Percentiles rank a stretch among this genome's conserved stretches.
Evolutionary conservation across 2,329 filamentous ascomycete genomes (phyloP).

Genomic region (Blastomyces silverae): DNA sequence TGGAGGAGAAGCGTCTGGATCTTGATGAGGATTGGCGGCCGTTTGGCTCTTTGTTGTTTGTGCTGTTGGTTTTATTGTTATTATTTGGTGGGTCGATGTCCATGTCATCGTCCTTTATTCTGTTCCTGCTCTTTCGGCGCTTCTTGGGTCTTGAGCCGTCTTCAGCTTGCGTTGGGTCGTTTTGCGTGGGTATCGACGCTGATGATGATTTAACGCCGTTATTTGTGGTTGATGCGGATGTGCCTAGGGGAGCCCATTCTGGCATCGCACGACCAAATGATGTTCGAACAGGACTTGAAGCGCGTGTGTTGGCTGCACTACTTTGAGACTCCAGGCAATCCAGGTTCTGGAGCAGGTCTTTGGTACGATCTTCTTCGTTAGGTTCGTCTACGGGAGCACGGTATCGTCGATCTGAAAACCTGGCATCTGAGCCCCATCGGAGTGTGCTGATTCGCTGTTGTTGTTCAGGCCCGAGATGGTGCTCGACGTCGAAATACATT

Average conservation of each 20-base stretch:
- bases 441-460: slow-evolving; percentile 42
- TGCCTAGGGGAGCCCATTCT: slow-evolving; percentile 11
- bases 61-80: background rate
- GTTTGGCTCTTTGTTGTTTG: background rate
- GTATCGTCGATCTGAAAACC: slow-evolving; percentile 57
- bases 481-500: slow-evolving; percentile 34
- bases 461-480: slow-evolving; percentile 31
- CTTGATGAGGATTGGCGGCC: slow-evolving; percentile 5
- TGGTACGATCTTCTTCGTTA: slow-evolving; percentile 52
- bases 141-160: slow-evolving; percentile 40
- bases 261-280: slow-evolving; percentile 11
- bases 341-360: slow-evolving; percentile 51
- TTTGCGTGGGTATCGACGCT: background rate
- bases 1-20: slow-evolving; percentile 18
- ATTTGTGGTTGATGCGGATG: slow-evolving; percentile 5
- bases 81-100: slow-evolving; percentile 26
- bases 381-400: slow-evolving; percentile 52
- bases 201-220: background rate
- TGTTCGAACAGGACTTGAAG: slow-evolving; percentile 48
- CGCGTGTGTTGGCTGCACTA: slow-evolving; percentile 55
- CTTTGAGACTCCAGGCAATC: slow-evolving; percentile 51
- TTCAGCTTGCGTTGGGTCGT: slow-evolving; percentile 26
- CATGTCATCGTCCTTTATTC: slow-evolving; percentile 40
- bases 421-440: slow-evolving; percentile 63
- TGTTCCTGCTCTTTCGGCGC: slow-evolving; percentile 51